Evolutionary conservation across 108 stramenopile genomes (phyloP).

Genomic region (Fragilariopsis cylindrus): DNA sequence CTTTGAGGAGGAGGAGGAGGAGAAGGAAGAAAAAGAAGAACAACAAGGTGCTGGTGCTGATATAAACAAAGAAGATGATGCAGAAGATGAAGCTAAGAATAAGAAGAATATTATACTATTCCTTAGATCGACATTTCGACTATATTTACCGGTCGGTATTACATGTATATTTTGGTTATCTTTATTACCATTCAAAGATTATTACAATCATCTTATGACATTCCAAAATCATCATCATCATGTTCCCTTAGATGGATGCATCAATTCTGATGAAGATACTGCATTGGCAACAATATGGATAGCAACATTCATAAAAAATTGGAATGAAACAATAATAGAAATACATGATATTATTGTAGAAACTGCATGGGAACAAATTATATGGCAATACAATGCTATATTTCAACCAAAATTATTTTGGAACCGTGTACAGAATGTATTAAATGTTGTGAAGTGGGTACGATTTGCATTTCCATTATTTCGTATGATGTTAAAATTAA

Average conservation of each 20-base stretch:
- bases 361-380: no score
- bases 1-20: neutral
- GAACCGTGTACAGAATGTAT: neutral
- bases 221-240: neutral
- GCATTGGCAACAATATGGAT: slow-evolving; percentile 1
- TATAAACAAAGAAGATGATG: neutral
- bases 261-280: neutral
- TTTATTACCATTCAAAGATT: neutral
- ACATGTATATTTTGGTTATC: slow-evolving; percentile 4
- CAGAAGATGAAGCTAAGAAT: neutral
- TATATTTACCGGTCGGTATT: slow-evolving; percentile 1
- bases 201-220: neutral
- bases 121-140: neutral
- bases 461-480: neutral
- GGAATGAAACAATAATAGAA: neutral
- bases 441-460: neutral
- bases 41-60: neutral
- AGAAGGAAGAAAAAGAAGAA: no score
- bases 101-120: neutral
- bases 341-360: neutral
- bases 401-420: neutral
- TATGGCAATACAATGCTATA: no score
- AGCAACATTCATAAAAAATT: neutral
- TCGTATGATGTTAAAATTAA: neutral
- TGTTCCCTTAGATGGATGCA: neutral